These are phyloP conservation scores for Apodospora peruviana DNA, from an alignment of 495 filamentous ascomycete species.

Conservation along the genomic window DNA sequence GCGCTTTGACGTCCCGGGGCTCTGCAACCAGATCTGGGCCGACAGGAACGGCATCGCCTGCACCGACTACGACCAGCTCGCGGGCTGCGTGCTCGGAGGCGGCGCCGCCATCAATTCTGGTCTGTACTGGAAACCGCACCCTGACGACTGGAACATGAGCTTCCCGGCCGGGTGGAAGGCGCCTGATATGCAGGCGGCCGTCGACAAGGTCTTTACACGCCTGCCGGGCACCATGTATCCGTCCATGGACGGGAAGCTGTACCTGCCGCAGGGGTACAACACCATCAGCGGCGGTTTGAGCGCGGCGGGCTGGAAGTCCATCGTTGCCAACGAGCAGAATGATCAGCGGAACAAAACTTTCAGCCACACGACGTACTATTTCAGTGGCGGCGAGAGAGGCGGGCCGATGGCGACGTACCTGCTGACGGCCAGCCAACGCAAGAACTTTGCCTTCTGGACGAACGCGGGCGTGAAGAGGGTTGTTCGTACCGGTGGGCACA, in stretches of 20 bases:
- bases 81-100: constrained; percentile 72
- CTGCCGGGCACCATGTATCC: constrained; percentile 67
- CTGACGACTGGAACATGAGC: constrained; percentile 64
- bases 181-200: constrained; percentile 52
- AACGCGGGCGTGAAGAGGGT: constrained; percentile 62
- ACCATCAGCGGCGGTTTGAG: constrained; percentile 51
- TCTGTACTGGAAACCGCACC: constrained; percentile 45
- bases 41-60: constrained; percentile 59
- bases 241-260: constrained; percentile 61
- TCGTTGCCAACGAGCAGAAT: constrained; percentile 55
- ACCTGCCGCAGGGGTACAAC: constrained; percentile 61
- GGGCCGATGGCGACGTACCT: constrained; percentile 74
- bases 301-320: constrained; percentile 54
- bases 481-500: constrained; percentile 52
- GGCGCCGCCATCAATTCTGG: constrained; percentile 69
- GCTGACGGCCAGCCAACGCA: constrained; percentile 50
- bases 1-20: constrained; percentile 71
- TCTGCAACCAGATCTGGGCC: constrained; percentile 66
- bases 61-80: constrained; percentile 65
- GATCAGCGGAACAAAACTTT: constrained; percentile 62
- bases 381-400: constrained; percentile 57
- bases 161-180: constrained; percentile 72
- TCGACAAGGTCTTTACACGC: constrained; percentile 55
- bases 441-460: constrained; percentile 63
- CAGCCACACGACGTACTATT: constrained; percentile 63